A percentile compares a stretch with the other conserved stretches of the same genome.
Conservation (phyloP, 1,284 basidiomycete species). For the Calocybe gambosa region DNA sequence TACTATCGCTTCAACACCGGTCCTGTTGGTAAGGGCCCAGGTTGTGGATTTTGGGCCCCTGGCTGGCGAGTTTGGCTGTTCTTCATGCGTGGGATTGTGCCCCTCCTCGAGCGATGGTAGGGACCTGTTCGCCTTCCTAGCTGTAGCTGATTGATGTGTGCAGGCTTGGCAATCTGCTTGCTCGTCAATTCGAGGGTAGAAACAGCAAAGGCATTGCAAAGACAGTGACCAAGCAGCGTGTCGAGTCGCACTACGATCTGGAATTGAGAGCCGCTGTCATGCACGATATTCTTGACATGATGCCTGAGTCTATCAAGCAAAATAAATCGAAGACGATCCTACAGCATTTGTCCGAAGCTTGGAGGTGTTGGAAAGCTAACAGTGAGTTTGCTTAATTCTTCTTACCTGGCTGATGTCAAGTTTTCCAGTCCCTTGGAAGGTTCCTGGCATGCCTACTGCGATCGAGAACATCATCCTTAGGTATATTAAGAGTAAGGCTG, state of each 20-base stretch:
- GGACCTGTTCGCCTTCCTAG: conserved; percentile 13
- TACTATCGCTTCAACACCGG: conserved; percentile 99
- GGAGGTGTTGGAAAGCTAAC: conserved; percentile 99
- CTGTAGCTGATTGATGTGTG: background rate
- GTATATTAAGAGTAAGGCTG: conserved; percentile 99
- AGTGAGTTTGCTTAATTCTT: conserved; percentile 40
- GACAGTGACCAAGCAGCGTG: conserved; percentile 98
- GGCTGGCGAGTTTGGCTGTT: conserved; percentile 99
- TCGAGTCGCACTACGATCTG: conserved; percentile 97
- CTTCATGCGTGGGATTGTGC: conserved; percentile 99
- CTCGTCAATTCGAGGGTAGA: conserved; percentile 96
- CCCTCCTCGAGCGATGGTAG: conserved; percentile 90
- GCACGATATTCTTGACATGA: conserved; percentile 99
- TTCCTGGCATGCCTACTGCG: conserved; percentile 95
- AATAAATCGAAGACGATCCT: conserved; percentile 99
- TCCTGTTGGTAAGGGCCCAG: conserved; percentile 98
- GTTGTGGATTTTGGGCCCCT: conserved; percentile 99
- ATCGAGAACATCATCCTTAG: conserved; percentile 99
- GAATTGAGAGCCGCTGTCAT: conserved; percentile 98
- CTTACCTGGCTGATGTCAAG: background rate
- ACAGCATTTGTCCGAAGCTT: conserved; percentile 96
- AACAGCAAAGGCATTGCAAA: conserved; percentile 95
- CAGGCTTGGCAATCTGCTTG: conserved; percentile 93
- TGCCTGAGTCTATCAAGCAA: conserved; percentile 98
- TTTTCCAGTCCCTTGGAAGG: conserved; percentile 81